Evolutionary conservation across 2,329 filamentous ascomycete species (phyloP).

Genomic region (Pseudogymnoascus sp.): DNA sequence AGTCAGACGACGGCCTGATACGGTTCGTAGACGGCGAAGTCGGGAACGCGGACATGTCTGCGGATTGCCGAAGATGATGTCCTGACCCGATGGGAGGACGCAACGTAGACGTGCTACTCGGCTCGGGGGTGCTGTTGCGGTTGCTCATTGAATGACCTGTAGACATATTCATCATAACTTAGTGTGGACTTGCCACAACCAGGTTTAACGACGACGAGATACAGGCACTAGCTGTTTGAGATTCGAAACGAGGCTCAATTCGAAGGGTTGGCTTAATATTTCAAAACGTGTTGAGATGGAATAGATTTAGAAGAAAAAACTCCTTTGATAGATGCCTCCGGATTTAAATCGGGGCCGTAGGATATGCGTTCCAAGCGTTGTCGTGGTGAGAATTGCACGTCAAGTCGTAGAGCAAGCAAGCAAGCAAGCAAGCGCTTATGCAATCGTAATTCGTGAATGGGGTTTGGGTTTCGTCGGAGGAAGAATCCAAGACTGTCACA

Average conservation of each 20-base stretch:
- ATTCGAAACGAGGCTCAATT: conserved; percentile 23
- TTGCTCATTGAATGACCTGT: conserved; percentile 66
- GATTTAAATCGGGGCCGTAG: conserved; percentile 2
- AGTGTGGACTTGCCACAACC: conserved; percentile 2
- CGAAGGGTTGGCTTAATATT: background rate
- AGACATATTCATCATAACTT: conserved; percentile 52
- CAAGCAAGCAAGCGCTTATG: conserved; percentile 4
- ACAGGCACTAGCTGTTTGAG: conserved; percentile 18
- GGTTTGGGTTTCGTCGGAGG: conserved; percentile 10
- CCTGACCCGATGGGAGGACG: conserved; percentile 73
- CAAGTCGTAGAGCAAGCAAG: conserved; percentile 1
- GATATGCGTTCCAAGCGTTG: conserved; percentile 4
- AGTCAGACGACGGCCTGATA: conserved; percentile 90
- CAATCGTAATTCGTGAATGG: conserved; percentile 6
- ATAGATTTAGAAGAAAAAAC: conserved; percentile 4
- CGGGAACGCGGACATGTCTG: conserved; percentile 83
- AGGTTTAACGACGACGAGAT: conserved; percentile 15
- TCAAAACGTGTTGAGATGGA: conserved; percentile 4
- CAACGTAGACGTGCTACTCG: conserved; percentile 69
- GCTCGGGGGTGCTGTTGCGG: conserved; percentile 95
- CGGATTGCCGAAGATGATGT: conserved; percentile 85
- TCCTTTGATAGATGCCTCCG: conserved; percentile 1
- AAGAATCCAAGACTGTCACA: conserved; percentile 28
- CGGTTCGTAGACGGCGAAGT: conserved; percentile 61
- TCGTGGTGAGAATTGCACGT: conserved; percentile 6